Evolutionary conservation across 257 asterid species (phyloP), one percentile per base, ranked within the genome.

Genomic region (Mitragyna speciosa): DNA sequence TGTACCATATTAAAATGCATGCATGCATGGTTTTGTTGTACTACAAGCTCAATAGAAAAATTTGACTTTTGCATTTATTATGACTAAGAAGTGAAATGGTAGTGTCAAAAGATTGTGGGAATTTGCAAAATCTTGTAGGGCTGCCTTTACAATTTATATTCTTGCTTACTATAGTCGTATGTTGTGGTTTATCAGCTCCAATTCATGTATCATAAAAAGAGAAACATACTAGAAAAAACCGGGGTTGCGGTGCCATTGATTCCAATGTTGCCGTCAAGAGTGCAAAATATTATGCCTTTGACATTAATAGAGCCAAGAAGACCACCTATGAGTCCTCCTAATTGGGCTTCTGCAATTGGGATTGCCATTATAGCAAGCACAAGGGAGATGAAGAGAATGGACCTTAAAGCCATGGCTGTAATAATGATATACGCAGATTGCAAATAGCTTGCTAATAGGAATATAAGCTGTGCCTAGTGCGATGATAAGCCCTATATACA

Each of bases 251-350:
- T 63, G 59, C 82, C 86, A 68, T 59, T 82, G 89, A 54, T 17
- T 33, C 81, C 79, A 6, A 79, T 20, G 45, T 68, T 75, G 64
- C 89, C 93, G 71, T 84, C 72, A 3, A 77, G 43, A 30, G 89
- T 76, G 87, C 92, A 91, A 69, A 78, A 89, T 67, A 89, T 74
- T 65, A 78, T 84, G 28, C 93, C 93, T 28, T 82, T 82, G 82
- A 88, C 71, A 54, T 51, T 43, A 4, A 83, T 66, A 1, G 39
- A 15, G 30, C 85, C 85, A 52, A 80, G 58, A 69, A 82, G 61
- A 64, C 75, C 83, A 58, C 76, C 22, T 12, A 81, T 19, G 26
- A 76, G 49, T 36, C 73, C 77, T 28, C 86, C 89, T 10, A 78
- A 49, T 83, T 86, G 90, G 47, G 89, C 91, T 6, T 87, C 80